Evolutionary conservation across 176 grass and related monocot species (phyloP), one percentile per base, ranked within the genome.

Genomic region (Triticum dicoccoides): DNA sequence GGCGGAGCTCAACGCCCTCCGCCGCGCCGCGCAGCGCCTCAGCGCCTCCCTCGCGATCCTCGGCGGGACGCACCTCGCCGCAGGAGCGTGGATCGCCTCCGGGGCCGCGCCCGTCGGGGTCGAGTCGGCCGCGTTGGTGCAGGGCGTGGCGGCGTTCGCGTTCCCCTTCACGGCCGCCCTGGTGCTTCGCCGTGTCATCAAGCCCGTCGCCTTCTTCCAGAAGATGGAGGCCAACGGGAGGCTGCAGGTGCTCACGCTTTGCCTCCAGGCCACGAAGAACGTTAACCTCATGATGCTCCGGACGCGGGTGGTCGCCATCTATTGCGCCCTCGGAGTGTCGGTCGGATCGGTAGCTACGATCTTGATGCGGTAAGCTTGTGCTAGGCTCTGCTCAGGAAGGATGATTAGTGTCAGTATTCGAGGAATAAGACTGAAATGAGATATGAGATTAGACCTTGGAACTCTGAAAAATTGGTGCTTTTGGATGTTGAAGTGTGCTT

Each of bases 171-270:
- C 94, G 6, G 65, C 59, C 45, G 94, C 97, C 10, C 90, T 99
- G 61, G 80, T 99, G 37, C 88, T 99, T 87, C 94, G 92, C 51
- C 92, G 80, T 69, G 69, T 89, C 45, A 83, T 99, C 65, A 99
- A 99, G 82, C 89, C 94, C 62, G 96, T 99, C 77, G 67, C 80
- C 41, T 99, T 99, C 92, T 99, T 96, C 82, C 88, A 92, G 69
- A 99, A 94, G 91, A 96, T 96, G 92, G 97, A 99, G 89, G 94
- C 91, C 73, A 88, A 90, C 24, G 94, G 89, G 38, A 82, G 97
- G 82, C 85, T 99, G 45, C 92, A 99, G 87, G 93, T 99, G 68
- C 82, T 99, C 42, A 96, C 97, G 12, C 85, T 91, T 29, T 91
- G 92, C 76, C 89, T 99, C 80, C 97, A 99, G 89, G 83, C 87